Percentiles rank a stretch among this genome's conserved stretches.
Conservation (phyloP, 2,329 filamentous ascomycete genomes). For the Sphaerulina musiva region DNA sequence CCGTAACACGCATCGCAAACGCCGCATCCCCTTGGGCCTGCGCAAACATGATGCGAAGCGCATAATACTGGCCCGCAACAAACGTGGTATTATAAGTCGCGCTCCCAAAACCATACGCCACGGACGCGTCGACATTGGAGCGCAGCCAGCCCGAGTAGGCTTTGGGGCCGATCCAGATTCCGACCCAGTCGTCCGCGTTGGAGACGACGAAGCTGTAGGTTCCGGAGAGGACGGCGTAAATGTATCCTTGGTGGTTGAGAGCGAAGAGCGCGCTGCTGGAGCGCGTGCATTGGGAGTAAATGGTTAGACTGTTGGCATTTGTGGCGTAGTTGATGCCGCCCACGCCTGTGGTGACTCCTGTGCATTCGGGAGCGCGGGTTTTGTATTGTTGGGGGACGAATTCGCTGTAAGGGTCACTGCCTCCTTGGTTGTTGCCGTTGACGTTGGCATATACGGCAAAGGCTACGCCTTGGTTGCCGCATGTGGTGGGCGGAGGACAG, state of each 20-base stretch:
- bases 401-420: too few species aligned
- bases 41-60: neutral
- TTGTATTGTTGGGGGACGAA: too few species aligned
- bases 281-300: slow-evolving; percentile 1
- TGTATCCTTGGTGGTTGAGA: slow-evolving; percentile 22
- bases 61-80: neutral
- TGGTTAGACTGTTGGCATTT: neutral
- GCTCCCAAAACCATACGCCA: neutral
- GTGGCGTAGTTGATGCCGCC: neutral
- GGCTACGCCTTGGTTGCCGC: too few species aligned
- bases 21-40: neutral
- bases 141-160: slow-evolving; percentile 22
- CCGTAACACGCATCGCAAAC: neutral
- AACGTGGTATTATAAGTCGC: neutral
- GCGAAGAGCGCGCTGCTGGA: neutral
- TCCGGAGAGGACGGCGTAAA: slow-evolving; percentile 13
- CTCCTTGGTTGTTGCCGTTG: too few species aligned
- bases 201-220: slow-evolving; percentile 24
- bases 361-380: too few species aligned
- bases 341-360: too few species aligned
- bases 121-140: slow-evolving; percentile 16
- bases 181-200: slow-evolving; percentile 22
- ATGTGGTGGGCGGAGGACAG: too few species aligned
- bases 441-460: too few species aligned
- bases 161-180: slow-evolving; percentile 25